Evolutionary conservation across 352 stramenopile genomes (phyloP), one percentile per base, ranked within the genome.

Genomic region (Pythium grandisporangium): DNA sequence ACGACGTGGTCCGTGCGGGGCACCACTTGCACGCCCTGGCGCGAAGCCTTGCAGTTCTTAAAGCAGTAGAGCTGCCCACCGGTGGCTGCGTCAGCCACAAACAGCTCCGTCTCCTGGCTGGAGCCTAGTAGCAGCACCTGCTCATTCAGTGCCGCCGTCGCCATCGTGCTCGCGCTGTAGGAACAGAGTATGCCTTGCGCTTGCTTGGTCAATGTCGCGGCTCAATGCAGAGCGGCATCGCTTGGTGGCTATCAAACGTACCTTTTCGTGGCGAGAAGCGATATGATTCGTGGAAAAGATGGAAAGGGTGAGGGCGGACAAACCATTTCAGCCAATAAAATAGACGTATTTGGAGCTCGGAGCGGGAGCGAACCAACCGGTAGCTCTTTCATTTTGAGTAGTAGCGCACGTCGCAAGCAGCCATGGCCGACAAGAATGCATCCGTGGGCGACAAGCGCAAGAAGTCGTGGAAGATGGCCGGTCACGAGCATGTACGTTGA

Each of bases 1-100:
- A 84, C 61, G 27, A 89, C 51, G 41, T 84, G 73, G 45, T 83
- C 66, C 10, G 75, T 86, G 23, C 75, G 70, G 12, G 75, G 70
- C 42, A 89, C 44, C 22, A 61, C 46, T 30, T 68, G 55, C 20
- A 85, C 68, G 27, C 75, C 75, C 20, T 61, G 53, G 43, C 66
- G 60, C 32, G 72, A 52, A 22, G 62, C 45, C 21, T 67, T 61
- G 37, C 67, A 76, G 43, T 83, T 76, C 55, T 89, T 89, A 38
- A 89, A 89, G 58, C 65, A 69, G 42, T 71, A 84, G 26, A 86
- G 63, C 61, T 83, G 70, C 1, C 66, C 66, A 13, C 71, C 72
- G 11, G 64, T 83, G 6, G 61, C 57, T 4, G 72, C 72, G 34
- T 89, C 71, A 0, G 63, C 65, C 10, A 84, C 64, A 17, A 76